Conservation (phyloP, 2,329 filamentous ascomycete genomes). For the Penicillium hordei region DNA sequence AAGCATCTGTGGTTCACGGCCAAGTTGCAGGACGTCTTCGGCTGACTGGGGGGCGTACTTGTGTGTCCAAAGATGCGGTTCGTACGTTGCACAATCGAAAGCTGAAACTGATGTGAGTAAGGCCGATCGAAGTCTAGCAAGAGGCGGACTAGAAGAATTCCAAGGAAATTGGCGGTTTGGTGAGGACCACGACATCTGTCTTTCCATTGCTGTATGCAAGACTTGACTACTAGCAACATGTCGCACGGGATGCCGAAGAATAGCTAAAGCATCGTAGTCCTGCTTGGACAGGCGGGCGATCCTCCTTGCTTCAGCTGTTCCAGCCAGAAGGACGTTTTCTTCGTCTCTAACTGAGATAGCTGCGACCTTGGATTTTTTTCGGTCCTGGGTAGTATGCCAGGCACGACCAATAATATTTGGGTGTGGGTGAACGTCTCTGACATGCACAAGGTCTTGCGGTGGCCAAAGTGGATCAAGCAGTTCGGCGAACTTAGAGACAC, state of each 20-base stretch:
- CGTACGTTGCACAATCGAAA: conserved; percentile 77
- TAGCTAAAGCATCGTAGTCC: background rate
- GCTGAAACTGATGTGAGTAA: conserved; percentile 67
- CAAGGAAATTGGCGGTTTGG: conserved; percentile 1
- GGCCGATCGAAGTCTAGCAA: conserved; percentile 59
- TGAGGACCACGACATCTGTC: conserved; percentile 29
- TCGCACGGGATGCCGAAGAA: conserved; percentile 32
- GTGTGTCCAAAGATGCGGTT: conserved; percentile 70
- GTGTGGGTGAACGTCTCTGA: conserved; percentile 50
- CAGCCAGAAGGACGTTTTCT: conserved; percentile 35
- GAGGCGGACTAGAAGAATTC: conserved; percentile 53
- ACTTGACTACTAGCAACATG: conserved; percentile 31
- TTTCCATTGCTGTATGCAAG: conserved; percentile 30
- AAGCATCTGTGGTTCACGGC: conserved; percentile 68
- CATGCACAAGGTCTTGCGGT: conserved; percentile 38
- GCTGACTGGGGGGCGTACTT: conserved; percentile 78
- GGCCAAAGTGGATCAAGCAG: conserved; percentile 42
- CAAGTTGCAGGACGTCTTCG: conserved; percentile 71
- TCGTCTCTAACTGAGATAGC: conserved; percentile 33
- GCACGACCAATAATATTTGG: background rate
- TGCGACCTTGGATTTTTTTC: conserved; percentile 42
- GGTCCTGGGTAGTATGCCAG: conserved; percentile 15
- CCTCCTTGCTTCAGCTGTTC: conserved; percentile 15
- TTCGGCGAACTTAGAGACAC: conserved; percentile 31
- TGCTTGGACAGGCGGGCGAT: background rate